These are phyloP conservation scores for Vitis vinifera DNA, from an alignment of 164 flowering plant species.

Conservation along the genomic window ASM3070453v1 NC_081805.1:950001-950500, in stretches of 20 bases:
- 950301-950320: constrained; percentile 72
- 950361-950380: constrained; percentile 45
- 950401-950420: constrained; percentile 95
- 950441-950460: constrained; percentile 58
- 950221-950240: constrained; percentile 58
- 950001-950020: constrained; percentile 82
- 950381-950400: constrained; percentile 56
- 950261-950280: constrained; percentile 59
- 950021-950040: constrained; percentile 60
- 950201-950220: constrained; percentile 76
- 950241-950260: constrained; percentile 60
- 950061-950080: constrained; percentile 66
- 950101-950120: constrained; percentile 72
- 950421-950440: constrained; percentile 83
- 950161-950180: constrained; percentile 66
- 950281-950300: constrained; percentile 78
- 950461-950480: constrained; percentile 51
- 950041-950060: constrained; percentile 59
- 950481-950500: constrained; percentile 61
- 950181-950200: constrained; percentile 85
- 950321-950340: constrained; percentile 61
- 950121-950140: constrained; percentile 53
- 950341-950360: constrained; percentile 20
- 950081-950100: constrained; percentile 78
- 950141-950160: constrained; percentile 45